Evolutionary conservation across 2,329 filamentous ascomycete genomes (phyloP).

Genomic region (Fusarium papillatum): DNA sequence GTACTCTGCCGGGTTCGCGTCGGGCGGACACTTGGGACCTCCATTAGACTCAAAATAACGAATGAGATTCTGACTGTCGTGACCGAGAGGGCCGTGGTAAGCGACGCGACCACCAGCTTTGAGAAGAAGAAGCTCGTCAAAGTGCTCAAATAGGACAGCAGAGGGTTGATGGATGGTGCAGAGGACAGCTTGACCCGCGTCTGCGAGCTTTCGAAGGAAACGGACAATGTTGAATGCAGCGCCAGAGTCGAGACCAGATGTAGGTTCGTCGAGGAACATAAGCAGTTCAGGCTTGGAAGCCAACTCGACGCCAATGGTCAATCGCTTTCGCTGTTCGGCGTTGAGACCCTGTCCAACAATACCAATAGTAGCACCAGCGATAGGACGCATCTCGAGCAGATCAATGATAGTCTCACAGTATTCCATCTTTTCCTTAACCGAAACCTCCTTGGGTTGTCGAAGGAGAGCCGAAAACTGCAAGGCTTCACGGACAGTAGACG

Average conservation of each 20-base stretch:
- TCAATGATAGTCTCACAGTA: slow-evolving; percentile 79
- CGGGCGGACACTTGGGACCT: slow-evolving; percentile 58
- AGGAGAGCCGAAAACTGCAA: slow-evolving; percentile 76
- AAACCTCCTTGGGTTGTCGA: slow-evolving; percentile 69
- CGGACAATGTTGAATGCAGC: slow-evolving; percentile 73
- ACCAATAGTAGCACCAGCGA: slow-evolving; percentile 76
- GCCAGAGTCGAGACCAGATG: slow-evolving; percentile 69
- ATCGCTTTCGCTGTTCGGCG: slow-evolving; percentile 68
- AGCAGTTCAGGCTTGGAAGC: slow-evolving; percentile 71
- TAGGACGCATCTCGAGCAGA: slow-evolving; percentile 76
- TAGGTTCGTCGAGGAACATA: slow-evolving; percentile 75
- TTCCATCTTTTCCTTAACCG: slow-evolving; percentile 73
- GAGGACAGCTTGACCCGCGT: slow-evolving; percentile 70
- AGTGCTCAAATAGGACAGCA: slow-evolving; percentile 67
- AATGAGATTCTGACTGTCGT: slow-evolving; percentile 61
- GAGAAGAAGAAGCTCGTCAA: slow-evolving; percentile 68
- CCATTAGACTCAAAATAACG: slow-evolving; percentile 67
- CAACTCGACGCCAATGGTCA: slow-evolving; percentile 70
- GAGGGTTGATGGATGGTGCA: slow-evolving; percentile 74
- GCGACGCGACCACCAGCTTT: slow-evolving; percentile 66
- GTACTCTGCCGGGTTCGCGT: slow-evolving; percentile 68
- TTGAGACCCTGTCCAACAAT: slow-evolving; percentile 70
- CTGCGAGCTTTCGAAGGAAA: slow-evolving; percentile 72
- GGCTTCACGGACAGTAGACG: slow-evolving; percentile 76
- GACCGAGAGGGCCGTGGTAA: slow-evolving; percentile 67